phyloP scores from a whole-genome alignment of 1,284 basidiomycete genomes.

The Pseudozyma sp. region DNA sequence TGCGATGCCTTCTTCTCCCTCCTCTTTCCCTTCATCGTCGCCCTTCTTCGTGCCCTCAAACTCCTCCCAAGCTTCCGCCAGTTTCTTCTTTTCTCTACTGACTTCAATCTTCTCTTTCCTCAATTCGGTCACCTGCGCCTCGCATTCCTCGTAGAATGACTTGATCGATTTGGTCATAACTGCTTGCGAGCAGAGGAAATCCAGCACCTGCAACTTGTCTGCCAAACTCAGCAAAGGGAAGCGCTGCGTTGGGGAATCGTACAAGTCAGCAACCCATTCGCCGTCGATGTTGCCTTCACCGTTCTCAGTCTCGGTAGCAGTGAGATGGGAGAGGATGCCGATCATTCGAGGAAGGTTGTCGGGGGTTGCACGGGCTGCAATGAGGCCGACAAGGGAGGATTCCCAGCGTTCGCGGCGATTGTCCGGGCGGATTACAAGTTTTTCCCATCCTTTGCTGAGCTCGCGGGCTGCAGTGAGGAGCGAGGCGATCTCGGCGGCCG shows the following conservation, averaged over 20 bases:
- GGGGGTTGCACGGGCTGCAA: conserved; percentile 58
- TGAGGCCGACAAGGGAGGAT: conserved; percentile 51
- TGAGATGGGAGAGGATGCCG: conserved; percentile 64
- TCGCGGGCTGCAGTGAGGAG: conserved; percentile 50
- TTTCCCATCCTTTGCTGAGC: conserved; percentile 59
- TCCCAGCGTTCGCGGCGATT: conserved; percentile 64
- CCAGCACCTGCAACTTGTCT: conserved; percentile 86
- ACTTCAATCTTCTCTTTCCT: conserved; percentile 96
- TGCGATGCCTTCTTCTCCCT: conserved; percentile 11
- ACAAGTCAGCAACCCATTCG: conserved; percentile 59
- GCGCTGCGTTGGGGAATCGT: conserved; percentile 69
- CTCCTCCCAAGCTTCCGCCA: conserved; percentile 79
- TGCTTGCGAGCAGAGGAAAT: conserved; percentile 88
- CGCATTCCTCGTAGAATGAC: conserved; percentile 88
- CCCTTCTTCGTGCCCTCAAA: conserved; percentile 71
- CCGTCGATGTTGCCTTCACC: conserved; percentile 55
- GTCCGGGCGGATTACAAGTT: conserved; percentile 51
- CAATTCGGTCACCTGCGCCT: conserved; percentile 87
- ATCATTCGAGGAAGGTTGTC: conserved; percentile 59
- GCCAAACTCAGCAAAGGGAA: conserved; percentile 80
- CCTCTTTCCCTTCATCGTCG: conserved; percentile 15
- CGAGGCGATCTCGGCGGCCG: conserved; percentile 40
- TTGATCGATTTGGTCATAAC: conserved; percentile 89
- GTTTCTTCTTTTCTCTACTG: conserved; percentile 85
- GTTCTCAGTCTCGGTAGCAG: conserved; percentile 59